Evolutionary conservation across 768 basidiomycete species (phyloP).

Genomic region (Suillus discolor): DNA sequence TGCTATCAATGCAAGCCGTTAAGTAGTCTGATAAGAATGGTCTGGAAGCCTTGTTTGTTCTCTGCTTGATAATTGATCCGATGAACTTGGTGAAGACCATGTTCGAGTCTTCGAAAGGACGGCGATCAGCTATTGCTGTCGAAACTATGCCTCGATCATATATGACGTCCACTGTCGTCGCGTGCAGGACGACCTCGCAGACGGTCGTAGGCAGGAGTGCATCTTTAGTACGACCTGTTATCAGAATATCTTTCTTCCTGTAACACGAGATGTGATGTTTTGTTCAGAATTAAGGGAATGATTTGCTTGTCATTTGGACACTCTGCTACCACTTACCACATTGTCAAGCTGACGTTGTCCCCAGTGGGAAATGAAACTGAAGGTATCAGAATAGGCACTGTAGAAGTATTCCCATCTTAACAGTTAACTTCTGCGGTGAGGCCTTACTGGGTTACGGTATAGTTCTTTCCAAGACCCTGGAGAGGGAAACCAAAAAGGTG

Average conservation of each 20-base stretch:
- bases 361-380: not conserved
- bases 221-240: not conserved
- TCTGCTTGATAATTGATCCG: not conserved
- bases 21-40: not conserved
- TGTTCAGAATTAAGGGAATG: not conserved
- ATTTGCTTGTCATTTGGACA: constrained; percentile 1
- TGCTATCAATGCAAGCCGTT: not conserved
- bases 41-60: not conserved
- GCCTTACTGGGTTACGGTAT: constrained; percentile 2
- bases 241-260: constrained; percentile 7
- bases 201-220: not conserved
- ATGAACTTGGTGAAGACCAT: not conserved
- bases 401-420: not conserved
- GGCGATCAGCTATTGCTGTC: not conserved
- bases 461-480: constrained; percentile 4
- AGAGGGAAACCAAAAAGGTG: not conserved
- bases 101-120: constrained; percentile 4
- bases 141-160: not conserved
- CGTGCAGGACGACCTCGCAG: not conserved
- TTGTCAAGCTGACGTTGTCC: not conserved
- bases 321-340: constrained; percentile 5
- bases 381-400: not conserved
- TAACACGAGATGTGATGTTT: not conserved
- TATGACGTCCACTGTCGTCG: not conserved
- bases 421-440: constrained; percentile 6